Percentiles rank a stretch among this genome's conserved stretches.
Evolutionary conservation across 345 rosid species (phyloP).

Genomic region (Turritis glabra): DNA sequence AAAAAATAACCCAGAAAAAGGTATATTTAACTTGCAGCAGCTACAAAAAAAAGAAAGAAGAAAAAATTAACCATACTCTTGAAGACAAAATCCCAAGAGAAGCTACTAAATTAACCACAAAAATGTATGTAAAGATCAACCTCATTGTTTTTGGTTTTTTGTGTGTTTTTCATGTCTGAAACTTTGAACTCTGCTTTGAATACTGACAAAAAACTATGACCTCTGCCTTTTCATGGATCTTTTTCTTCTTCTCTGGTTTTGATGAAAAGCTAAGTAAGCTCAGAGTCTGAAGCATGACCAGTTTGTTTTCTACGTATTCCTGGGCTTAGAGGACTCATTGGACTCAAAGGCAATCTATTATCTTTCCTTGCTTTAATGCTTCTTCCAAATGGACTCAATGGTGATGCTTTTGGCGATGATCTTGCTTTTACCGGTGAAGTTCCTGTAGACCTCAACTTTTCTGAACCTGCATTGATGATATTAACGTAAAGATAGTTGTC

Average conservation of each 20-base stretch:
- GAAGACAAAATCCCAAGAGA: slow-evolving; percentile 1
- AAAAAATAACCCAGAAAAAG: not conserved
- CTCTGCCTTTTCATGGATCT: not conserved
- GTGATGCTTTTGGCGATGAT: slow-evolving; percentile 34
- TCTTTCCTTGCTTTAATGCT: slow-evolving; percentile 36
- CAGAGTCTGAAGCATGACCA: slow-evolving; percentile 44
- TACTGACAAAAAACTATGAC: not conserved
- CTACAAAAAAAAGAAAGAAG: not conserved
- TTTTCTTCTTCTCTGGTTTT: not conserved
- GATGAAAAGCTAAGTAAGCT: slow-evolving; percentile 32
- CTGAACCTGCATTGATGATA: slow-evolving; percentile 33
- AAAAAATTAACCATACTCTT: slow-evolving; percentile 4
- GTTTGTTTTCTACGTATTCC: slow-evolving; percentile 36
- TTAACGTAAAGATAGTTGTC: not conserved
- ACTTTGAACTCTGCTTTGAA: not conserved
- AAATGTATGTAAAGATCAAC: slow-evolving; percentile 13
- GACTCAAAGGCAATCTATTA: slow-evolving; percentile 37
- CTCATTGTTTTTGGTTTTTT: not conserved
- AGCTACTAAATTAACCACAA: not conserved
- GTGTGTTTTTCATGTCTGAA: not conserved
- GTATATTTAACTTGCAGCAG: not conserved
- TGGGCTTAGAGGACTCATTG: slow-evolving; percentile 38
- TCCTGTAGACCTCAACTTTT: slow-evolving; percentile 36
- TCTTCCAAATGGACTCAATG: slow-evolving; percentile 43
- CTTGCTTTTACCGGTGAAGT: slow-evolving; percentile 30